phyloP scores from a whole-genome alignment of 148 eudicot genomes.

The Camellia lanceoleosa region DNA sequence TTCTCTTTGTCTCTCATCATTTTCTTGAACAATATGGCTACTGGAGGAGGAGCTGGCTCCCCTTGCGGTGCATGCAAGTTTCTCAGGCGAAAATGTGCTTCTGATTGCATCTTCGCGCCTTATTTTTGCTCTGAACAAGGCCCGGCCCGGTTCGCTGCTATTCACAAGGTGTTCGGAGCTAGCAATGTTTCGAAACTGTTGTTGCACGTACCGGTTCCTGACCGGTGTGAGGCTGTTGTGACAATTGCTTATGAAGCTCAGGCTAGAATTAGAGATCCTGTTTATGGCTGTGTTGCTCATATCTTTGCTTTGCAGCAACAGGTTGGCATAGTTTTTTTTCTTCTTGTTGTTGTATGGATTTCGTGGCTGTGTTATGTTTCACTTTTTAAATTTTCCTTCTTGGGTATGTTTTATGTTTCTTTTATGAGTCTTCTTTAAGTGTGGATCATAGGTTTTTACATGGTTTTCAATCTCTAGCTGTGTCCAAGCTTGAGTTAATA shows the following conservation, averaged over 20 bases:
- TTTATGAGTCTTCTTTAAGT: neutral
- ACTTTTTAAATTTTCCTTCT: neutral
- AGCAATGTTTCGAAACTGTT: slow-evolving; percentile 55
- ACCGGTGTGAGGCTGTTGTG: slow-evolving; percentile 46
- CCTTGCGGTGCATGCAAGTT: slow-evolving; percentile 73
- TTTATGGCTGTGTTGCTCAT: slow-evolving; percentile 60
- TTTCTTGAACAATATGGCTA: slow-evolving; percentile 28
- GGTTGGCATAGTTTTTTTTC: slow-evolving; percentile 17
- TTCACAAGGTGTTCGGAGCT: slow-evolving; percentile 65
- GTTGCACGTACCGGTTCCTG: slow-evolving; percentile 38
- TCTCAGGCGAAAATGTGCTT: slow-evolving; percentile 48
- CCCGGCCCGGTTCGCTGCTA: slow-evolving; percentile 49
- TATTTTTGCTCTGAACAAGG: slow-evolving; percentile 57
- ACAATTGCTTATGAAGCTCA: slow-evolving; percentile 58
- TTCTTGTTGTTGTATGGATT: neutral
- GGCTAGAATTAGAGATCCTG: slow-evolving; percentile 55
- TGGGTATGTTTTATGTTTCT: neutral
- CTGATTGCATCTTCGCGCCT: slow-evolving; percentile 55
- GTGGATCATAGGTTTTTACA: neutral
- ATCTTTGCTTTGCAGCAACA: slow-evolving; percentile 55
- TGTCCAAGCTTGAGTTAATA: neutral
- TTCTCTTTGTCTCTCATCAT: neutral
- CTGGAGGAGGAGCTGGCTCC: slow-evolving; percentile 53
- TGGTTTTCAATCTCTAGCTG: neutral
- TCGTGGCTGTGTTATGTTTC: too few relatives aligned